Conservation (phyloP, 2,329 filamentous ascomycete species). For the Exophiala oligosperma region DNA sequence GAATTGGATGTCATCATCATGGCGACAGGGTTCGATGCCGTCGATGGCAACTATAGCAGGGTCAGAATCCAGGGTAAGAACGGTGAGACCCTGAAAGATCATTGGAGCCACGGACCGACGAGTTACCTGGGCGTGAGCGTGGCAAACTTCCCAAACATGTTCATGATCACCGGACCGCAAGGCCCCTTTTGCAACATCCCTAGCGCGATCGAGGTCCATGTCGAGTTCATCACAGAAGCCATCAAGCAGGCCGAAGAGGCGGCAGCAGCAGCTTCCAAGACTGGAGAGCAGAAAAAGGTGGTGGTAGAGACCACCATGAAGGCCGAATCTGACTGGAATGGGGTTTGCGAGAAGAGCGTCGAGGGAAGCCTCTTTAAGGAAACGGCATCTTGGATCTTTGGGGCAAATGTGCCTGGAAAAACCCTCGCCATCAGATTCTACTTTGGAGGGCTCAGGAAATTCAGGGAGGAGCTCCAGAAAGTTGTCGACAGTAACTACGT, state of each 20-base stretch:
- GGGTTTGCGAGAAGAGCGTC: conserved; percentile 39
- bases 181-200: conserved; percentile 59
- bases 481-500: conserved; percentile 14
- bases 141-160: conserved; percentile 49
- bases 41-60: conserved; percentile 37
- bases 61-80: conserved; percentile 34
- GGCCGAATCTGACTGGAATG: conserved; percentile 51
- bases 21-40: conserved; percentile 46
- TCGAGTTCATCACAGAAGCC: conserved; percentile 45
- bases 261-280: conserved; percentile 40
- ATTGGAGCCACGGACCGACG: conserved; percentile 32
- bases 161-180: conserved; percentile 56
- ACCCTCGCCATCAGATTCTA: conserved; percentile 20
- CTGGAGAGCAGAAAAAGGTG: neutral
- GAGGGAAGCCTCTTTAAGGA: conserved; percentile 51
- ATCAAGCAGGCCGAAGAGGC: conserved; percentile 49
- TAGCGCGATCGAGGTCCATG: conserved; percentile 55
- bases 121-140: conserved; percentile 44
- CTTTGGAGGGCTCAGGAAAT: conserved; percentile 25
- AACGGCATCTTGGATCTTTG: conserved; percentile 54
- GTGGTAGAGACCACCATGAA: conserved; percentile 53
- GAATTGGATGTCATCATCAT: conserved; percentile 43
- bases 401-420: conserved; percentile 57
- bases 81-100: conserved; percentile 33
- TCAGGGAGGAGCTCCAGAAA: conserved; percentile 9